Evolutionary conservation across 257 asterid genomes (phyloP), one percentile per base, ranked within the genome.

Genomic region (Ehretia macrophylla): DNA sequence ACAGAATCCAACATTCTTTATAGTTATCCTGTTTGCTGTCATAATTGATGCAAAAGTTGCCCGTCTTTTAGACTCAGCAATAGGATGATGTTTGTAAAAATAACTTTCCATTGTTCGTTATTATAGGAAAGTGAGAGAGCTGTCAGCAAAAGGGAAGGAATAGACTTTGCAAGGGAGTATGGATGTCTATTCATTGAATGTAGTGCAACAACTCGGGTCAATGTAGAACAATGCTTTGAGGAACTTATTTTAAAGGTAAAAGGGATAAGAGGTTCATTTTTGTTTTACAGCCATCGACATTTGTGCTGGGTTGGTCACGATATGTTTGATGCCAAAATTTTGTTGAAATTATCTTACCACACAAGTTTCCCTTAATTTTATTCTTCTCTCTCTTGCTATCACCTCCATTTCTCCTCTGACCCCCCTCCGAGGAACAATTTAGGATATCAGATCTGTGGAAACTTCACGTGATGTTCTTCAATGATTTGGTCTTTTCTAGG

Each of bases 141-240:
- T 38, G 98, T 90, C 27, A 90, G 91, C 83, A 90, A 83, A 77
- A 83, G 81, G 60, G 98, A 90, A 44, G 98, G 98, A 40, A 75
- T 83, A 19, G 85, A 83, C 63, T 83, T 90, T 74, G 98, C 96
- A 10, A 80, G 95, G 80, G 88, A 92, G 63, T 84, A 84, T 32
- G 93, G 97, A 14, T 85, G 96, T 75, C 85, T 92, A 67, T 92
- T 92, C 85, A 84, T 88, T 20, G 98, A 92, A 73, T 92, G 97
- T 51, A 92, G 98, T 78, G 98, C 98, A 40, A 92, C 84, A 77
- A 88, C 98, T 51, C 86, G 93, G 67, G 77, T 72, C 44, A 92
- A 92, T 16, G 98, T 92, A 72, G 97, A 92, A 81, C 97, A 88
- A 63, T 88, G 98, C 76, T 92, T 88, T 65, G 97, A 92, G 78